Evolutionary conservation across 225 moss, liverwort and hornwort genomes (phyloP).

Genomic region (Pseudisothecium myosuroides): DNA sequence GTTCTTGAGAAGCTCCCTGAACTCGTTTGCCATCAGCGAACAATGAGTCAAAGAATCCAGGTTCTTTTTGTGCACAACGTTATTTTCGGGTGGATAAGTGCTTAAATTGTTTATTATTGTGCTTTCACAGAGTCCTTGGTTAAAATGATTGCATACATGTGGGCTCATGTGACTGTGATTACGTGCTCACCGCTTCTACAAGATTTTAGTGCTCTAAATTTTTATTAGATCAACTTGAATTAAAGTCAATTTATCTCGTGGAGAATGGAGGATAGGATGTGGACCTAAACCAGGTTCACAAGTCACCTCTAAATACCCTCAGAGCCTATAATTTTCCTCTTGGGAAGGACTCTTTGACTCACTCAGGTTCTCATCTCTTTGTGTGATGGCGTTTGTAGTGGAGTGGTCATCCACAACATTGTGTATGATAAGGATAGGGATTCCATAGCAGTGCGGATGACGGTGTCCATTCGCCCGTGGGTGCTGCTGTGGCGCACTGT

Average conservation of each 20-base stretch:
- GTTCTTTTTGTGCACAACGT: background rate
- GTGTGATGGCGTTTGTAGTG: background rate
- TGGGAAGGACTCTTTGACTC: background rate
- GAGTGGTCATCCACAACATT: conserved; percentile 35
- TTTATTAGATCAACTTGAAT: background rate
- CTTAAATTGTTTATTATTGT: background rate
- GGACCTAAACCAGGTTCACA: background rate
- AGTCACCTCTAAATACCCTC: background rate
- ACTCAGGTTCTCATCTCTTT: background rate
- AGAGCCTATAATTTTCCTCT: no score
- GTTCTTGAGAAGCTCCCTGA: background rate
- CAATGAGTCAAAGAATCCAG: background rate
- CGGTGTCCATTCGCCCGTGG: conserved; percentile 52
- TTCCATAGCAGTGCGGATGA: conserved; percentile 23
- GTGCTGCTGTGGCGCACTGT: conserved; percentile 20
- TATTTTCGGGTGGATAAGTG: background rate
- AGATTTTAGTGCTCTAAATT: background rate
- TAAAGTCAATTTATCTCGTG: background rate
- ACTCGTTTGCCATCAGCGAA: background rate
- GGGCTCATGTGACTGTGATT: background rate
- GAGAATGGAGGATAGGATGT: background rate
- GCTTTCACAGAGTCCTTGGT: background rate
- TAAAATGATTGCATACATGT: background rate
- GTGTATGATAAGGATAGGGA: conserved; percentile 30
- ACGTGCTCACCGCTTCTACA: background rate